Evolutionary conservation across 768 basidiomycete genomes (phyloP).

Genomic region (Amanita rubescens): DNA sequence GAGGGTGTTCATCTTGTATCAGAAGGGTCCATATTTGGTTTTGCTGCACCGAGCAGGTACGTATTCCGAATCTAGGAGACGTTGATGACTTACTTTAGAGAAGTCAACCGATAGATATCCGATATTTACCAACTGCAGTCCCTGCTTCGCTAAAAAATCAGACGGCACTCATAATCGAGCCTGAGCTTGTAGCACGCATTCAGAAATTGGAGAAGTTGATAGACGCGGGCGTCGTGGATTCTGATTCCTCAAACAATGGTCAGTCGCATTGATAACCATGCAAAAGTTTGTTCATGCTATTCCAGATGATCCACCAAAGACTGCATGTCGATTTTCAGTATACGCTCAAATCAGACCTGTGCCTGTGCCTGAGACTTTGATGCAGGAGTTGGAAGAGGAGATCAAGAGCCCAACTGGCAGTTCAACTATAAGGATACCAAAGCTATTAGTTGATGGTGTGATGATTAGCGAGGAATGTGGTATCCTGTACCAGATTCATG

Average conservation of each 20-base stretch:
- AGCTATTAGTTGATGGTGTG: constrained; percentile 53
- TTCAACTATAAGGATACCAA: constrained; percentile 49
- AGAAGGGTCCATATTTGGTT: constrained; percentile 72
- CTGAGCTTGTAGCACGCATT: constrained; percentile 53
- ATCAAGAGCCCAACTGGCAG: constrained; percentile 68
- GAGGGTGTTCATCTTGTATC: constrained; percentile 69
- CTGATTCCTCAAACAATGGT: constrained; percentile 31
- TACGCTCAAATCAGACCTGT: constrained; percentile 58
- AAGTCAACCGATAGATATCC: constrained; percentile 57
- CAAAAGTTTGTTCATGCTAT: not conserved
- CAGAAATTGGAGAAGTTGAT: constrained; percentile 55
- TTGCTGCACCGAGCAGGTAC: constrained; percentile 59
- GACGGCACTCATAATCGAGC: constrained; percentile 50
- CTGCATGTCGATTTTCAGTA: constrained; percentile 58
- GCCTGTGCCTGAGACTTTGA: constrained; percentile 40
- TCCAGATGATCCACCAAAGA: constrained; percentile 40
- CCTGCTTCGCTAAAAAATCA: constrained; percentile 48
- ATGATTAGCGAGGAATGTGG: constrained; percentile 79
- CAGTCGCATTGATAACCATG: not conserved
- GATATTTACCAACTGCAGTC: constrained; percentile 59
- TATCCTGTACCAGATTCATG: constrained; percentile 56
- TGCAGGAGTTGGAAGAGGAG: constrained; percentile 70
- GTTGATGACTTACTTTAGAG: not conserved
- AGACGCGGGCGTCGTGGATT: constrained; percentile 55
- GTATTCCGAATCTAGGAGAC: constrained; percentile 10